phyloP scores from a whole-genome alignment of 2,329 filamentous ascomycete genomes.

The Verticillium zaregamsianum region DNA sequence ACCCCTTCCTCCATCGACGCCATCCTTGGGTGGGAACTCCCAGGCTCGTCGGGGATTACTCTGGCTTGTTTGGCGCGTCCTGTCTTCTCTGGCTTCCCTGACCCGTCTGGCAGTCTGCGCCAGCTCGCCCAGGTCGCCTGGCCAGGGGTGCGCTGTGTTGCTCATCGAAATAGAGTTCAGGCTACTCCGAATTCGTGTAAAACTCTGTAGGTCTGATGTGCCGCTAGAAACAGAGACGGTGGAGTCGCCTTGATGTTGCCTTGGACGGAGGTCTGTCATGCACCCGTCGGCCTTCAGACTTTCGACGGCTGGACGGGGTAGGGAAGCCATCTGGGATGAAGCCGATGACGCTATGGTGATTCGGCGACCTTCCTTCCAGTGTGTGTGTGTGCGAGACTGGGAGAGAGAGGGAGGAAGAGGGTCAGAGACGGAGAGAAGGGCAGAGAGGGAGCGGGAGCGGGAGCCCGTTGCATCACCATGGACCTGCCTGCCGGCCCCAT shows the following conservation, averaged over 20 bases:
- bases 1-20: background rate
- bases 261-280: background rate
- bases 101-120: background rate
- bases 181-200: slow-evolving; percentile 7
- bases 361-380: background rate
- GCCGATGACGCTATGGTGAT: background rate
- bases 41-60: background rate
- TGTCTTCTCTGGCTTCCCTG: background rate
- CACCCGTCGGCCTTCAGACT: background rate
- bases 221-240: background rate
- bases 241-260: background rate
- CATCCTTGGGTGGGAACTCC: background rate
- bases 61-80: background rate
- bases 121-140: background rate
- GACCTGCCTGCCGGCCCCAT: no score
- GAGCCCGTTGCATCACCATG: no score
- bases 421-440: no score
- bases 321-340: background rate
- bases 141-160: background rate
- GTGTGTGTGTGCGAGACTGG: no score
- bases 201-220: slow-evolving; percentile 2
- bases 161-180: slow-evolving; percentile 4
- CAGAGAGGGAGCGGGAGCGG: no score
- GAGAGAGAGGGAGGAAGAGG: no score
- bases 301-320: background rate